Evolutionary conservation across 768 basidiomycete species (phyloP).

Genomic region (Lactarius tabidus): DNA sequence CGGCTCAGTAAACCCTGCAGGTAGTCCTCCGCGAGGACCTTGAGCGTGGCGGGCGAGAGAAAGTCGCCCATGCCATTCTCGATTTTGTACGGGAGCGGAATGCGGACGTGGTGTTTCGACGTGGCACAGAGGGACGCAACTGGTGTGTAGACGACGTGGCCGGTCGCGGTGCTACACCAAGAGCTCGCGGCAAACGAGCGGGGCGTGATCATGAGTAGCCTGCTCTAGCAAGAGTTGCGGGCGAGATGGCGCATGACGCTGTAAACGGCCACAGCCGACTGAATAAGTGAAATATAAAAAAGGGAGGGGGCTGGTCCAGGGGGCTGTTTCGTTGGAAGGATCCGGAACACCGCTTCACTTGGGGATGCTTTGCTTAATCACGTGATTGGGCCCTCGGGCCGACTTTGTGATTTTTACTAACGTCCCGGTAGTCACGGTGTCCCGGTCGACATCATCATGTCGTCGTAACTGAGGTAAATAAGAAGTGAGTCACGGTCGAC

Average conservation of each 20-base stretch:
- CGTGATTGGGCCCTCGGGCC: too few relatives aligned
- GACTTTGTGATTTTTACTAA: too few relatives aligned
- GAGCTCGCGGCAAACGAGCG: background rate
- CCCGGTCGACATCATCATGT: too few relatives aligned
- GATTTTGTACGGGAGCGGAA: slow-evolving; percentile 57
- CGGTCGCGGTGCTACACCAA: slow-evolving; percentile 31
- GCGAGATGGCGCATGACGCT: slow-evolving; percentile 19
- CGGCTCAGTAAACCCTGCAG: slow-evolving; percentile 80
- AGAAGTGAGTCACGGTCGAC: too few relatives aligned
- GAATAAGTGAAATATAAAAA: too few relatives aligned
- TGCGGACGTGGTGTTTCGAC: slow-evolving; percentile 45
- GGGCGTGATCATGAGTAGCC: background rate
- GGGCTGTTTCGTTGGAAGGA: too few relatives aligned
- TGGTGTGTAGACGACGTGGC: background rate
- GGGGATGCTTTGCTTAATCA: too few relatives aligned
- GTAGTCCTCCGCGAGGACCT: slow-evolving; percentile 73
- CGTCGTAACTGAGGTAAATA: too few relatives aligned
- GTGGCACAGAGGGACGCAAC: slow-evolving; percentile 22
- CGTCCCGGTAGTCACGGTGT: too few relatives aligned
- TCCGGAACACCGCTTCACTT: too few relatives aligned
- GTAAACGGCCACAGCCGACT: too few relatives aligned
- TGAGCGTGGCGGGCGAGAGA: slow-evolving; percentile 67
- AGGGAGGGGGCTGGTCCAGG: too few relatives aligned
- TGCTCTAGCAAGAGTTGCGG: slow-evolving; percentile 3
- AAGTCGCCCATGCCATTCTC: slow-evolving; percentile 77